phyloP scores from a whole-genome alignment of 805 yeast genomes.

The Saturnispora saitoi region DNA sequence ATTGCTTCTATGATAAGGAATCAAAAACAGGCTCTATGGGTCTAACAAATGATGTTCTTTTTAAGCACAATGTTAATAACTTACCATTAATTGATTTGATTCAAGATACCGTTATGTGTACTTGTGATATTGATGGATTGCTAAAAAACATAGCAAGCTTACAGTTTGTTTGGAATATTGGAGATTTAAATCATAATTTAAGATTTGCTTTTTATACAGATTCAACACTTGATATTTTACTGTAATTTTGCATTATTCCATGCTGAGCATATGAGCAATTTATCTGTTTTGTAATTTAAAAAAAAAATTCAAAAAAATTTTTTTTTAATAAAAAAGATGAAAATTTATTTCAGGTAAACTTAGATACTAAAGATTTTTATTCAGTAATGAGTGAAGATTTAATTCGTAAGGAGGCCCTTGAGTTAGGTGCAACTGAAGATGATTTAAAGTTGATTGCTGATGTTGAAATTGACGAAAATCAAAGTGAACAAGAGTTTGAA shows the following conservation, averaged over 20 bases:
- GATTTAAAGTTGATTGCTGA: conserved; percentile 60
- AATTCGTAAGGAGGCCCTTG: conserved; percentile 65
- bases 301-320: conserved; percentile 1
- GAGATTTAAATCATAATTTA: neutral
- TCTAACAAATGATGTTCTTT: neutral
- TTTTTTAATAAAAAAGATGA: too few relatives aligned
- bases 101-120: neutral
- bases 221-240: neutral
- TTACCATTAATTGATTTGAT: neutral
- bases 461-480: conserved; percentile 35
- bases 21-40: neutral
- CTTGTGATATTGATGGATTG: neutral
- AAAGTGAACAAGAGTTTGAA: conserved; percentile 45
- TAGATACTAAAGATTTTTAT: conserved; percentile 5
- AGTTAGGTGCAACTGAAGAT: conserved; percentile 80
- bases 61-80: neutral
- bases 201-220: neutral
- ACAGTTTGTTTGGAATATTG: conserved; percentile 1
- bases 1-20: neutral
- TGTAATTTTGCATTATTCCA: neutral
- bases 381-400: conserved; percentile 17
- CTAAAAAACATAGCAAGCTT: neutral
- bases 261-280: neutral
- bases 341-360: too few relatives aligned
- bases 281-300: neutral